Percentiles rank a stretch among this genome's conserved stretches.
phyloP scores from a whole-genome alignment of 2,329 filamentous ascomycete species.

The Achaetomium macrosporum region DNA sequence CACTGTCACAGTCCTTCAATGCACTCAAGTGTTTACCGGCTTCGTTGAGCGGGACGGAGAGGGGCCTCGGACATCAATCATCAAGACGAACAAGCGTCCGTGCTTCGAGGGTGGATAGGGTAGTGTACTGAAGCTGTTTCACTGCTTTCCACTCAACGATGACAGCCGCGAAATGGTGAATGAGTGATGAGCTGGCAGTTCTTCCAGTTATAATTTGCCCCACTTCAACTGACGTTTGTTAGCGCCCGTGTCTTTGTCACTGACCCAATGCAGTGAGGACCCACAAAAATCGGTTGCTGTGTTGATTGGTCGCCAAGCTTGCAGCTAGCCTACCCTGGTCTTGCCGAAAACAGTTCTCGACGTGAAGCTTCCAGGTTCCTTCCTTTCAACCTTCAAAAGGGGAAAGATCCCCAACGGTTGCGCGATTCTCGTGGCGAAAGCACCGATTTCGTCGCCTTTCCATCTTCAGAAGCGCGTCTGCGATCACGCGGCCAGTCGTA shows the following conservation, averaged over 20 bases:
- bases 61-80: no score
- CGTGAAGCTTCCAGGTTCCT: slow-evolving; percentile 3
- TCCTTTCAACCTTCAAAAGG: slow-evolving; percentile 4
- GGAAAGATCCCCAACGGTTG: slow-evolving; percentile 3
- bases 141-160: no score
- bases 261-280: slow-evolving; percentile 3
- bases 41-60: no score
- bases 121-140: no score
- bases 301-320: slow-evolving; percentile 16
- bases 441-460: neutral
- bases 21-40: no score
- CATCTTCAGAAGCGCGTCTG: neutral
- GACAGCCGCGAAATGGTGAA: no score
- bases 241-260: neutral
- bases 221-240: no score
- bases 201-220: neutral
- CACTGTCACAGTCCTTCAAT: no score
- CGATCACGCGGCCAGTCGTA: neutral
- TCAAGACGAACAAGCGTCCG: no score
- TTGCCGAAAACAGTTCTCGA: slow-evolving; percentile 18
- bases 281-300: neutral
- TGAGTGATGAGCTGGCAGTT: no score
- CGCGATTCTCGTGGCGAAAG: neutral
- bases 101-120: no score
- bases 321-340: slow-evolving; percentile 6